Evolutionary conservation across 176 grass and related monocot species (phyloP), one percentile per base, ranked within the genome.

Genomic region (Eremochloa ophiuroides): DNA sequence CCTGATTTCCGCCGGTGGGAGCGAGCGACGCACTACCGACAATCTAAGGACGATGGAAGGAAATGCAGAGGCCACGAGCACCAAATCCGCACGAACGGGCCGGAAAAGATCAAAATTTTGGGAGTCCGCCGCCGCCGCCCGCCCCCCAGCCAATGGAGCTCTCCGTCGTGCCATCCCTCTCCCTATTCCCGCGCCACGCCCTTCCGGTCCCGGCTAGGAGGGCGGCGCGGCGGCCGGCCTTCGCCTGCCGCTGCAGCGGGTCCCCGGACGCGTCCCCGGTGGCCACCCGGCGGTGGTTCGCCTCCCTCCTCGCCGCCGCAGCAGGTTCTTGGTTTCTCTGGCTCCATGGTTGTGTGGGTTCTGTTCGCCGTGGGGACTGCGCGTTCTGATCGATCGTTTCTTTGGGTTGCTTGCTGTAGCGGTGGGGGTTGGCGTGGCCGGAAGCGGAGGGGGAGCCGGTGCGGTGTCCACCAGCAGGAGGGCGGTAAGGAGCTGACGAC

Each of bases 401-500:
- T 48, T 80, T 17, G 43, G 26, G 65, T 23, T 41, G 22, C 23
- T 30, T 20, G 47, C 22, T 27, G 66, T 74, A 89, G 85, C 73
- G 59, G 79, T 78, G 53, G 80, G 86, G 26, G 51, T 83, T 47
- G 61, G 71, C 65, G 60, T 76, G 59, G 70, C 63, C 62, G 64
- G 73, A 58, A 79, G 66, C 62, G 58, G 73, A 50, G 82, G 66
- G 12, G 86, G 86, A 65, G 86, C 96, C 70, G 71, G 75, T 27
- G 90, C 96, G 67, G 96, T 88, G 77, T 98, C 95, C 10, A 93
- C 90, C 5, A 98, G 96, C 82, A 91, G 96, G 87, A 87, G 96
- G 91, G 96, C 93, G 72, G 96, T 98, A 93, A 89, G 90, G 81
- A 69, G 8, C 60, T 62, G 31, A 11, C 20, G 4, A 34, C 40